Evolutionary conservation across 371 early-diverging fungal species (phyloP), one percentile per base, ranked within the genome.

Genomic region (Lichtheimia corymbifera): DNA sequence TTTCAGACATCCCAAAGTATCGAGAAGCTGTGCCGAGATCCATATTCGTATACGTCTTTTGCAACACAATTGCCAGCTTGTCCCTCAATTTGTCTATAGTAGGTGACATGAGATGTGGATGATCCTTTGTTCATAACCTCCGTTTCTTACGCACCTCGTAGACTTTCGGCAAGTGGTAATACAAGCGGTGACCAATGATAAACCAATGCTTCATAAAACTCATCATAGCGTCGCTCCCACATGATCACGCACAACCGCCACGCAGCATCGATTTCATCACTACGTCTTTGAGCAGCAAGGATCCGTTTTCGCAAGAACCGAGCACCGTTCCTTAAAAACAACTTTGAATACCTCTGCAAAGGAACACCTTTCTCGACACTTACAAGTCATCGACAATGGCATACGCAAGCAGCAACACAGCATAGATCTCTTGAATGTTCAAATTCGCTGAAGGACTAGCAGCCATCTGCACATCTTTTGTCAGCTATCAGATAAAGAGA

Each of bases 281-380:
- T 44, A 14, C 41, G 62, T 20, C 14, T 17, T 3, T 14, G 40
- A 24, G 40, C 12, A 15, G 27, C n/a, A 12, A 66, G 49, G 35
- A 68, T 64, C 47, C 74, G 64, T 35, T 74, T 71, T 13, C 71
- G 71, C 35, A 74, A 53, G 51, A 63, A 60, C 15, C 69, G 59
- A 42, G 71, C 71, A 15, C 64, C 47, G 30, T 74, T 62, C 41
- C 74, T 74, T 55, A 50, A 15, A 44, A 7, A 20, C 13, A 18
- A 30, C 47, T 1, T 22, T 9, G 18, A 47, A n/a, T 11, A n/a
- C 1, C 14, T 22, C 1, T 7, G 12, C 5, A 47, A 47, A 1
- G 12, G 3, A 22, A 2, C 6, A 4, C 1, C 0, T 22, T 17
- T 18, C 17, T 5, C 13, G 20, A 28, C 25, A 41, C 63, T 60